Conservation (phyloP, 805 yeast species). For the Wickerhamomyces canadensis region DNA sequence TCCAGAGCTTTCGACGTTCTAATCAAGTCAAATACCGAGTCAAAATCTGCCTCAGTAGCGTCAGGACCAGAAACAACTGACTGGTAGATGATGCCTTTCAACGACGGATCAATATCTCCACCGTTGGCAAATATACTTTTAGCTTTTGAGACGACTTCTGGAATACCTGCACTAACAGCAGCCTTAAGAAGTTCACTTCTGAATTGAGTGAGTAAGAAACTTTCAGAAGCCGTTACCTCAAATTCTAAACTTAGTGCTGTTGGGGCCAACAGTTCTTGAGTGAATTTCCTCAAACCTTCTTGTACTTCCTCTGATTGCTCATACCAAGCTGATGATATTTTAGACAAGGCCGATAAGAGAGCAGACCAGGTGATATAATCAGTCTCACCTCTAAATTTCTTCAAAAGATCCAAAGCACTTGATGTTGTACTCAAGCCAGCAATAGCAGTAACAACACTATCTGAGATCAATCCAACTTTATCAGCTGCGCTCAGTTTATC, state of each 20-base stretch:
- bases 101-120: conserved; percentile 60
- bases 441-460: conserved; percentile 59
- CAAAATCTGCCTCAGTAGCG: conserved; percentile 61
- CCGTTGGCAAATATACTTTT: conserved; percentile 45
- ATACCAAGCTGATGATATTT: conserved; percentile 45
- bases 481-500: conserved; percentile 61
- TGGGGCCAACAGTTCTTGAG: conserved; percentile 45
- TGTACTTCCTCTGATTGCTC: conserved; percentile 43
- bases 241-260: conserved; percentile 58
- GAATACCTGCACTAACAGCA: conserved; percentile 49
- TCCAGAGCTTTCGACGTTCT: conserved; percentile 52
- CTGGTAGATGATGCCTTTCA: conserved; percentile 62
- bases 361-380: conserved; percentile 65
- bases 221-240: conserved; percentile 45
- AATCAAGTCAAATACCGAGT: conserved; percentile 53
- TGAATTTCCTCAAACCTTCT: conserved; percentile 44
- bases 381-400: conserved; percentile 50
- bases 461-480: conserved; percentile 71
- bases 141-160: conserved; percentile 39
- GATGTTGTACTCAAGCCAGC: conserved; percentile 64
- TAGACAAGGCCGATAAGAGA: conserved; percentile 39
- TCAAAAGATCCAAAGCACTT: conserved; percentile 51
- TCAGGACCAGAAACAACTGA: conserved; percentile 55
- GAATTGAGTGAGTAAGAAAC: conserved; percentile 58
- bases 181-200: conserved; percentile 55